Percentiles rank a stretch among this genome's conserved stretches.
phyloP scores from a whole-genome alignment of 2,329 filamentous ascomycete species.

The Metarhizium rileyi region DNA sequence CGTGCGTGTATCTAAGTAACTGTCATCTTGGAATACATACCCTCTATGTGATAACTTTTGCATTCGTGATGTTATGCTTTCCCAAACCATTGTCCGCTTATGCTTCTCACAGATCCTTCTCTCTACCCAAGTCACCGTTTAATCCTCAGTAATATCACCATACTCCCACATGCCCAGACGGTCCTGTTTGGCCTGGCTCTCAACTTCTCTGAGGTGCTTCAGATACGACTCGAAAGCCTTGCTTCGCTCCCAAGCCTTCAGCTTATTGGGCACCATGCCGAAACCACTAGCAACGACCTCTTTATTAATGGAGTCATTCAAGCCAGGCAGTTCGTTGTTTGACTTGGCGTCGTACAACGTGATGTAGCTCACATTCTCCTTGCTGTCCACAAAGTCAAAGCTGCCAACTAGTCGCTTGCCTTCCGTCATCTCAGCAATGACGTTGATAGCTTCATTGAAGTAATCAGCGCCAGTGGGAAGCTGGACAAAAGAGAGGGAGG shows the following conservation, averaged over 20 bases:
- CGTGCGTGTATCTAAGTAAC: too few species aligned
- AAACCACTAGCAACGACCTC: conserved; percentile 76
- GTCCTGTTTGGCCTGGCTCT: conserved; percentile 69
- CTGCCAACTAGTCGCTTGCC: conserved; percentile 76
- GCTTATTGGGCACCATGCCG: conserved; percentile 84
- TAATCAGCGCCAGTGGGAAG: conserved; percentile 78
- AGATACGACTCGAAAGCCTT: conserved; percentile 60
- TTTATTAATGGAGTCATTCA: conserved; percentile 78
- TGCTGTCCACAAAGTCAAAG: conserved; percentile 71
- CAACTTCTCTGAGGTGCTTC: conserved; percentile 60
- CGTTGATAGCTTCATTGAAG: conserved; percentile 66
- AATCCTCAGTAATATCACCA: conserved; percentile 89
- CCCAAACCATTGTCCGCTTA: neutral
- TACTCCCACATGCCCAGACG: conserved; percentile 96
- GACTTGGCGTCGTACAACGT: conserved; percentile 75
- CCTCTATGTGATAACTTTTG: conserved; percentile 3
- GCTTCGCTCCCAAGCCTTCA: conserved; percentile 81
- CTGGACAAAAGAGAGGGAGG: conserved; percentile 79
- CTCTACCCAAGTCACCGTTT: conserved; percentile 18
- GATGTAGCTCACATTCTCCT: conserved; percentile 75
- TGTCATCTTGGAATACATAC: neutral
- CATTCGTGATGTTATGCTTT: neutral
- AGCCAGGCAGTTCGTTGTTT: conserved; percentile 40
- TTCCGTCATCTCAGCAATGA: conserved; percentile 65
- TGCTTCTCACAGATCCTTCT: neutral